Conservation (phyloP, 2,329 filamentous ascomycete species). For the Talaromyces rugulosus region DNA sequence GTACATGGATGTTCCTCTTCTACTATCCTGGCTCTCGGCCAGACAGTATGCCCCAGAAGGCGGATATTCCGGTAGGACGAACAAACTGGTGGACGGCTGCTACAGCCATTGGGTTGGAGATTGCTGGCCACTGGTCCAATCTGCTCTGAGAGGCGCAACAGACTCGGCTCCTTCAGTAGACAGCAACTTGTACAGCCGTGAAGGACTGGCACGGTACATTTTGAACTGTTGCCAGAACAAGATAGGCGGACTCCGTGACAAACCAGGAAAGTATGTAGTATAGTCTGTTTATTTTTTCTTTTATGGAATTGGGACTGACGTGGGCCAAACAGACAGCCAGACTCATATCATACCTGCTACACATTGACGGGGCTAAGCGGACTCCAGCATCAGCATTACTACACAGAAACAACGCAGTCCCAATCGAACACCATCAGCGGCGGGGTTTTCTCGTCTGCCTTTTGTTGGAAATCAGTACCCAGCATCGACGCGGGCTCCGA, state of each 20-base stretch:
- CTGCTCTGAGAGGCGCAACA: conserved; percentile 58
- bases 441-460: conserved; percentile 30
- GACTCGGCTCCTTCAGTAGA: conserved; percentile 20
- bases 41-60: conserved; percentile 89
- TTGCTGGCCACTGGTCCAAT: conserved; percentile 89
- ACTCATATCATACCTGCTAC: conserved; percentile 92
- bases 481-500: conserved; percentile 63
- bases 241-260: conserved; percentile 82
- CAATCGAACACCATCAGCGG: conserved; percentile 25
- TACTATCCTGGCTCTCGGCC: conserved; percentile 83
- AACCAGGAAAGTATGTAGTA: conserved; percentile 74
- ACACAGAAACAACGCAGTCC: conserved; percentile 26
- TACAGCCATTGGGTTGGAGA: conserved; percentile 98
- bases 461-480: conserved; percentile 37
- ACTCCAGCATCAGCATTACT: conserved; percentile 63
- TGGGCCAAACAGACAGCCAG: conserved; percentile 57
- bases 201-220: conserved; percentile 85
- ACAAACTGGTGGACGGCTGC: conserved; percentile 96
- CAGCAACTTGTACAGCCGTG: conserved; percentile 64
- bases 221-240: conserved; percentile 79
- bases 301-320: neutral
- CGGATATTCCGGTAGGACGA: conserved; percentile 88
- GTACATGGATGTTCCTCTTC: conserved; percentile 69
- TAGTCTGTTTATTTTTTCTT: neutral
- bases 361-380: conserved; percentile 80